Conservation (phyloP, 495 filamentous ascomycete species). For the Neurospora terricola region DNA sequence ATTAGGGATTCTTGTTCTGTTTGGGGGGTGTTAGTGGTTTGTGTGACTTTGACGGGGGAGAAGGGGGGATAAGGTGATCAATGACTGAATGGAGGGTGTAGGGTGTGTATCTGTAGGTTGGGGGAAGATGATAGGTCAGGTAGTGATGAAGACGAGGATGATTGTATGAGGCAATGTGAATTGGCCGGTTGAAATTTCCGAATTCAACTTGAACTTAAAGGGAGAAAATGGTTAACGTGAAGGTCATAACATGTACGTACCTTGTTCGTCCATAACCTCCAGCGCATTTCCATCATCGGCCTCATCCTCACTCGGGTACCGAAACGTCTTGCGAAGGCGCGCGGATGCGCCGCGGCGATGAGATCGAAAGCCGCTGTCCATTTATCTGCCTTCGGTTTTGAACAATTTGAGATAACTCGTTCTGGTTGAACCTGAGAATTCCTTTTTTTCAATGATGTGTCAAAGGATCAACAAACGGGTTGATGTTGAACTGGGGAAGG, state of each 20-base stretch:
- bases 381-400: too few species aligned
- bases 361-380: not conserved
- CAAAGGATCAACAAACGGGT: not conserved
- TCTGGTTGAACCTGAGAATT: too few species aligned
- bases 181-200: too few species aligned
- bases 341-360: conserved; percentile 13
- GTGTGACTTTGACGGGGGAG: not conserved
- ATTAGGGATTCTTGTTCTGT: conserved; percentile 67
- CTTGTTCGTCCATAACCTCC: conserved; percentile 55
- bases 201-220: too few species aligned
- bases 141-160: too few species aligned
- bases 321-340: conserved; percentile 53
- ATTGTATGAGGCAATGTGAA: too few species aligned
- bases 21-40: not conserved
- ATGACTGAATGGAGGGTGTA: too few species aligned
- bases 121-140: too few species aligned
- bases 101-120: too few species aligned
- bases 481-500: not conserved
- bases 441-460: not conserved
- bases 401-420: too few species aligned
- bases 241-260: conserved; percentile 15
- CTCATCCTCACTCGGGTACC: conserved; percentile 48
- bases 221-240: too few species aligned
- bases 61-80: not conserved
- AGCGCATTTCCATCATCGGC: conserved; percentile 14